These are phyloP conservation scores for Clonostachys chloroleuca DNA, from an alignment of 2,329 filamentous ascomycete species.

Conservation along the genomic window DNA sequence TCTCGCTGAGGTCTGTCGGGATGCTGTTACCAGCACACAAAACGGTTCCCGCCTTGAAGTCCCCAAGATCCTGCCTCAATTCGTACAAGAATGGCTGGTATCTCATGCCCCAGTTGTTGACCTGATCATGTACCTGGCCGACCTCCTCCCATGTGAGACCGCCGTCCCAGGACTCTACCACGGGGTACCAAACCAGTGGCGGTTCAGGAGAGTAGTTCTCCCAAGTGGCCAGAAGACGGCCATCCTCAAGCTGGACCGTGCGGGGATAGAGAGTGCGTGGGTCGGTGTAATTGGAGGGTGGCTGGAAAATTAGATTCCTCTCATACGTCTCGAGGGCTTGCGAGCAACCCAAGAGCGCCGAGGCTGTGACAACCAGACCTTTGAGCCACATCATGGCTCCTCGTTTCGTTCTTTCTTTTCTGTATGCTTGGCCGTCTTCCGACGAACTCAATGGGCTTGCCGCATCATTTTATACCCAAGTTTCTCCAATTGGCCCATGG, in stretches of 20 bases:
- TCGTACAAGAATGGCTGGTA: slow-evolving; percentile 66
- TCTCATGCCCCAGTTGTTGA: slow-evolving; percentile 59
- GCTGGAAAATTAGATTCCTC: too few relatives aligned
- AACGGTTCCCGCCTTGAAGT: slow-evolving; percentile 56
- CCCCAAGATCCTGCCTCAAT: slow-evolving; percentile 42
- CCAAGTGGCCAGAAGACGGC: slow-evolving; percentile 40
- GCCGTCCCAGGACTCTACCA: slow-evolving; percentile 42
- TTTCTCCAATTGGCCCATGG: too few relatives aligned
- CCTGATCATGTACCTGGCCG: slow-evolving; percentile 54
- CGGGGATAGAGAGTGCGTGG: neutral
- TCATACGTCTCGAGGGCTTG: too few relatives aligned
- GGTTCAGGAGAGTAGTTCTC: slow-evolving; percentile 50
- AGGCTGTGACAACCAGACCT: too few relatives aligned
- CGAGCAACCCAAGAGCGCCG: too few relatives aligned
- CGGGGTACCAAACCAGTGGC: slow-evolving; percentile 45
- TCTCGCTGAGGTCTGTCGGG: slow-evolving; percentile 52
- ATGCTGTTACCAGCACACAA: slow-evolving; percentile 54
- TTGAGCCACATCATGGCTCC: too few relatives aligned
- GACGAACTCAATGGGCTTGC: too few relatives aligned
- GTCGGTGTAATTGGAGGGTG: too few relatives aligned
- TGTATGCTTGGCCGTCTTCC: too few relatives aligned
- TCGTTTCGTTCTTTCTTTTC: too few relatives aligned
- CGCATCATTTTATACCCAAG: too few relatives aligned
- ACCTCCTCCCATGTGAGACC: slow-evolving; percentile 58
- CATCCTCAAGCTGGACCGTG: neutral